These are phyloP conservation scores for Akanthomyces lecanii DNA, from an alignment of 2,329 filamentous ascomycete species.

Conservation along the genomic window DNA sequence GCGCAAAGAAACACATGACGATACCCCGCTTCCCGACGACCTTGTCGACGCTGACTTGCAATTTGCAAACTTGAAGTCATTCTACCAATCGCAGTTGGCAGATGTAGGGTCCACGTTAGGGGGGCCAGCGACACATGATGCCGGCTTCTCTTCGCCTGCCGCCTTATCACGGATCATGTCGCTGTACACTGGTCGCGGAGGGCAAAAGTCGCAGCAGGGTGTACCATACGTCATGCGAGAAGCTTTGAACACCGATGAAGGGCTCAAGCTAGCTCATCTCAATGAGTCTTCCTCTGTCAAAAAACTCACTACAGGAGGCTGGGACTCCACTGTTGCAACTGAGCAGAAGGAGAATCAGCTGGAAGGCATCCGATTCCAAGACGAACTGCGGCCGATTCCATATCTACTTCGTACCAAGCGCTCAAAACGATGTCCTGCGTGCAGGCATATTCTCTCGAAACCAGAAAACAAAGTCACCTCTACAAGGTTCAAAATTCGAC, in stretches of 20 bases:
- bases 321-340: conserved; percentile 55
- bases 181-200: conserved; percentile 68
- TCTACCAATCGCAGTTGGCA: conserved; percentile 76
- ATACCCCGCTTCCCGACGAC: conserved; percentile 36
- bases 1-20: conserved; percentile 43
- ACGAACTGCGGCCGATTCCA: conserved; percentile 75
- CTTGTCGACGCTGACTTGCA: conserved; percentile 62
- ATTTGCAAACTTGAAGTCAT: conserved; percentile 69
- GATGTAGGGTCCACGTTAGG: conserved; percentile 52
- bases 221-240: conserved; percentile 77
- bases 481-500: conserved; percentile 85
- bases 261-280: conserved; percentile 59
- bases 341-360: conserved; percentile 47
- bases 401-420: conserved; percentile 85
- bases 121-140: conserved; percentile 39
- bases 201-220: conserved; percentile 60
- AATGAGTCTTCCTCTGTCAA: conserved; percentile 60
- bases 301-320: conserved; percentile 55
- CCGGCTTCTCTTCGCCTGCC: conserved; percentile 68
- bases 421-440: conserved; percentile 86
- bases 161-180: conserved; percentile 87
- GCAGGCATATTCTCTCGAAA: conserved; percentile 91
- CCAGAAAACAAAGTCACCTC: conserved; percentile 87
- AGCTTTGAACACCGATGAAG: conserved; percentile 65
- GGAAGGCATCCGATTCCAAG: conserved; percentile 59